Conservation (phyloP, 192 early-diverging fungal species). For the Coemansia sp. region DNA sequence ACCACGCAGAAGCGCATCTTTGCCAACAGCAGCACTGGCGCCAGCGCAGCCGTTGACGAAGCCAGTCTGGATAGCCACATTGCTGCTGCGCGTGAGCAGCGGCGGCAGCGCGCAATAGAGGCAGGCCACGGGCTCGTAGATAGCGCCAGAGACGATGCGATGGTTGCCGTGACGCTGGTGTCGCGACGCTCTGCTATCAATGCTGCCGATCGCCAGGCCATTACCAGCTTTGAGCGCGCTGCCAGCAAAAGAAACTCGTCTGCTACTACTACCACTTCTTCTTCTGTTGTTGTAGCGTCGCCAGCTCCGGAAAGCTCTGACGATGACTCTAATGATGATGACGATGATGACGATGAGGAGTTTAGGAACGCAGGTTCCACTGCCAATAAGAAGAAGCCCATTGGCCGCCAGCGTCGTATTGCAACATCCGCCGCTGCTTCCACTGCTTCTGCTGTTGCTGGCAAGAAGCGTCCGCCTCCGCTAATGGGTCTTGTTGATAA, state of each 20-base stretch:
- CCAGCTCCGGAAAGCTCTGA: no score
- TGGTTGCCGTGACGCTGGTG: constrained; percentile 24
- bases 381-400: not conserved
- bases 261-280: not conserved
- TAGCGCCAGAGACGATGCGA: constrained; percentile 1
- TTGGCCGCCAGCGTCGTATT: not conserved
- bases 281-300: not conserved
- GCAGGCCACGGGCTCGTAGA: constrained; percentile 20
- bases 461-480: not conserved
- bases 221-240: constrained; percentile 29
- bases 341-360: constrained; percentile 21
- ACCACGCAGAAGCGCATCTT: constrained; percentile 39
- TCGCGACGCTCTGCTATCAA: constrained; percentile 21
- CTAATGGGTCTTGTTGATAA: not conserved
- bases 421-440: no score
- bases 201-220: constrained; percentile 28
- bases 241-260: not conserved
- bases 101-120: constrained; percentile 30
- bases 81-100: constrained; percentile 10
- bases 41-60: constrained; percentile 1
- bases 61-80: constrained; percentile 19
- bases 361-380: constrained; percentile 12
- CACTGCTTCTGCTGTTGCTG: no score
- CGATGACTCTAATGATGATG: not conserved
- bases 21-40: not conserved